A percentile compares a stretch with the other conserved stretches of the same genome.
These are phyloP conservation scores for Liriodendron chinense DNA, from an alignment of 164 flowering plant species.

Conservation along the genomic window DNA sequence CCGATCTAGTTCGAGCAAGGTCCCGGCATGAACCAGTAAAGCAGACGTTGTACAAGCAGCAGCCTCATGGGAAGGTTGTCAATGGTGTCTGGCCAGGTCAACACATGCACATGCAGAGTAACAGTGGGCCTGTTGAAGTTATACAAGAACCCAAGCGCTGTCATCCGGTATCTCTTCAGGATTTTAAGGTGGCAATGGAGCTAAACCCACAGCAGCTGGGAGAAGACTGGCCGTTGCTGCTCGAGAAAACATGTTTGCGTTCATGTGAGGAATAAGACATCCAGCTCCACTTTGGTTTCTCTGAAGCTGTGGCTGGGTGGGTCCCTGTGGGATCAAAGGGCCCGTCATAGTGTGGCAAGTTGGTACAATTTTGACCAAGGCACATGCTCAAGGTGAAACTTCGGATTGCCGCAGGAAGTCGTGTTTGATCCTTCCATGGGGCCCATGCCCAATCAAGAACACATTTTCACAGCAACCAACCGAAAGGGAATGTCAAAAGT, in stretches of 20 bases:
- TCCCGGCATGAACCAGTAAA: conserved; percentile 40
- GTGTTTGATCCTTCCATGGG: conserved; percentile 25
- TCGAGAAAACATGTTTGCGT: conserved; percentile 74
- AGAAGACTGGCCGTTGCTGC: conserved; percentile 87
- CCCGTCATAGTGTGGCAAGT: conserved; percentile 17
- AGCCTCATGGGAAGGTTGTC: conserved; percentile 43
- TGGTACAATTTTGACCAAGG: conserved; percentile 16
- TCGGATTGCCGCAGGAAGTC: conserved; percentile 29
- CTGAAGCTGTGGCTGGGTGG: conserved; percentile 23
- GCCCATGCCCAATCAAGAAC: conserved; percentile 18
- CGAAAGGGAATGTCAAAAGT: conserved; percentile 26
- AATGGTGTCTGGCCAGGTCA: conserved; percentile 77
- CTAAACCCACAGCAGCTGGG: conserved; percentile 90
- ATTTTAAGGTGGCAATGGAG: conserved; percentile 95
- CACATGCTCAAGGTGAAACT: conserved; percentile 21
- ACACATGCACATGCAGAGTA: conserved; percentile 53
- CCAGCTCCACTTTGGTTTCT: conserved; percentile 11
- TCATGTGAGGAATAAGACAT: conserved; percentile 52
- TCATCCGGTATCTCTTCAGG: conserved; percentile 59
- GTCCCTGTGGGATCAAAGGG: conserved; percentile 34
- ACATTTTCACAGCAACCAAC: conserved; percentile 37
- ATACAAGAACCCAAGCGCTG: conserved; percentile 37
- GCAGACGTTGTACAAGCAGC: conserved; percentile 46
- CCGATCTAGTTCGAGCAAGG: conserved; percentile 63
- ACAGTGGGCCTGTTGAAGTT: conserved; percentile 34